A percentile compares a stretch with the other conserved stretches of the same genome.
Conservation (phyloP, 805 yeast species). For the Danielozyma ontarioensis region DNA sequence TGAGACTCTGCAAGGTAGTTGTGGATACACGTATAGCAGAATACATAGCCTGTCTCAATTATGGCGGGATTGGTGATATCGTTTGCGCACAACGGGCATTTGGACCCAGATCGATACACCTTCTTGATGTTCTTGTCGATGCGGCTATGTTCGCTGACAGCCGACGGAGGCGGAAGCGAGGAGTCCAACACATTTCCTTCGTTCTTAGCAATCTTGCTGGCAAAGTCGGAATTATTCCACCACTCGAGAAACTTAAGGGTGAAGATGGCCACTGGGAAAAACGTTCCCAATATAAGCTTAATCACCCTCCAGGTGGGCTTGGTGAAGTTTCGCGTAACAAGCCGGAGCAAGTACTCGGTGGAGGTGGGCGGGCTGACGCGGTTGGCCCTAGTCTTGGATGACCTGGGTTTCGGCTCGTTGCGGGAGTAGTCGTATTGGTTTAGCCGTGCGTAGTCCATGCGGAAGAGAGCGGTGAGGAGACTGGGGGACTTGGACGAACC, state of each 20-base stretch:
- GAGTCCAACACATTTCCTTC: constrained; percentile 41
- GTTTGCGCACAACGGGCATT: constrained; percentile 69
- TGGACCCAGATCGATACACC: constrained; percentile 23
- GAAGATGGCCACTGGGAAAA: constrained; percentile 80
- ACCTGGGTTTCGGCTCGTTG: constrained; percentile 19
- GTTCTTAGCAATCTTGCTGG: constrained; percentile 49
- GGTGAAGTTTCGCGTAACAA: constrained; percentile 14
- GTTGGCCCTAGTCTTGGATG: constrained; percentile 10
- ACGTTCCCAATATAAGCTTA: constrained; percentile 37
- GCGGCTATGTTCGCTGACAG: constrained; percentile 12
- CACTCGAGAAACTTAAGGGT: constrained; percentile 81
- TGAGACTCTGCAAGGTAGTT: constrained; percentile 50
- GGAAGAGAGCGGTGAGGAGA: constrained; percentile 53
- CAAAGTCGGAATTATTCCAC: constrained; percentile 82
- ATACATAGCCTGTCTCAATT: constrained; percentile 87
- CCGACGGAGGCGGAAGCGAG: constrained; percentile 45
- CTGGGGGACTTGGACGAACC: constrained; percentile 63
- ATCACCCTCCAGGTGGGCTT: constrained; percentile 27
- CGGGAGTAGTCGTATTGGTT: constrained; percentile 45
- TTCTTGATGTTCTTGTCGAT: constrained; percentile 10
- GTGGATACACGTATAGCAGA: constrained; percentile 83
- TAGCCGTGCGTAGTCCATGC: constrained; percentile 62
- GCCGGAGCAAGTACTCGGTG: constrained; percentile 26
- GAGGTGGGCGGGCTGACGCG: constrained; percentile 39
- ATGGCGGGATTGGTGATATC: constrained; percentile 73